phyloP scores from a whole-genome alignment of 2,329 filamentous ascomycete species.

The Thelonectria discophora region DNA sequence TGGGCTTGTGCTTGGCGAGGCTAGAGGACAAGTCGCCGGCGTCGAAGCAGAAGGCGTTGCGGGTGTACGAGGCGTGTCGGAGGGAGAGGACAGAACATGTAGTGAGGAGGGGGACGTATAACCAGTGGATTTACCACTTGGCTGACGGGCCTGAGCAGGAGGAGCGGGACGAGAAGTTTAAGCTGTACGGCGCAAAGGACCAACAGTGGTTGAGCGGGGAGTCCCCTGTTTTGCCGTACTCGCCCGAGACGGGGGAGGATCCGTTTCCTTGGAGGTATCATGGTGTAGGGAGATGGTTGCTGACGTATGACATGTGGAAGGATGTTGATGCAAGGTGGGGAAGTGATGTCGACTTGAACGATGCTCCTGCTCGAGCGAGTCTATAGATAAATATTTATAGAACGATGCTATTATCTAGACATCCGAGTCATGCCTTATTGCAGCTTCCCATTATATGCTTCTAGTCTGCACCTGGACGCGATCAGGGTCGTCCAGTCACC shows the following conservation, averaged over 20 bases:
- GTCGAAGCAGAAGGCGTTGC: constrained; percentile 47
- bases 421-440: no score
- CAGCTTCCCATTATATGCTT: no score
- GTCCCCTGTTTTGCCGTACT: constrained; percentile 33
- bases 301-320: constrained; percentile 51
- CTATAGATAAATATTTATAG: constrained; percentile 8
- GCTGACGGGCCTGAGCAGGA: constrained; percentile 65
- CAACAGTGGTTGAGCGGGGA: constrained; percentile 41
- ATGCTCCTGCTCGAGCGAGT: constrained; percentile 18
- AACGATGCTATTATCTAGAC: no score
- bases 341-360: neutral
- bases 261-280: constrained; percentile 53
- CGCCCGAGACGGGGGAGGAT: constrained; percentile 49
- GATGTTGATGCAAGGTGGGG: constrained; percentile 49
- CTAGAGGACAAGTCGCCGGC: constrained; percentile 51
- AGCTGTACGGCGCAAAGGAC: constrained; percentile 44
- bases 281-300: constrained; percentile 51
- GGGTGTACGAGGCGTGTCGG: constrained; percentile 66
- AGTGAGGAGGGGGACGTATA: constrained; percentile 66
- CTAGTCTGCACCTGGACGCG: no score
- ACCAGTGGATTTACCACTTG: constrained; percentile 70
- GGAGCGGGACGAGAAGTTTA: constrained; percentile 56
- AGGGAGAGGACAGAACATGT: constrained; percentile 67
- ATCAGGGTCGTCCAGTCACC: no score
- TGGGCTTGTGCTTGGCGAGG: constrained; percentile 63